Conservation (phyloP, 2,329 filamentous ascomycete species). For the Aspergillaceae sp. region DNA sequence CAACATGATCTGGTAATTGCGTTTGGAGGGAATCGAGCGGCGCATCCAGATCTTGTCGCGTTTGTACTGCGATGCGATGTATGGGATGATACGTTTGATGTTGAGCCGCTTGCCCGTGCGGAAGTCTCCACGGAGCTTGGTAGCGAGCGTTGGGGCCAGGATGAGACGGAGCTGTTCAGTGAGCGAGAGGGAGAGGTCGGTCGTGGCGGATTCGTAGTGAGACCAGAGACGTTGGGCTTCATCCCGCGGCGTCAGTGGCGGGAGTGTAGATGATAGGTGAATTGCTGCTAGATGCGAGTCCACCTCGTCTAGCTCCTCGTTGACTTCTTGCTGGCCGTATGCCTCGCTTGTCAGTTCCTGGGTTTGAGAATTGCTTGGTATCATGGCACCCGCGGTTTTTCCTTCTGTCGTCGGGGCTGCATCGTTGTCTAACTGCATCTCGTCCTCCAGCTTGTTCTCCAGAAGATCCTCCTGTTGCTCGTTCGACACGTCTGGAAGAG, state of each 20-base stretch:
- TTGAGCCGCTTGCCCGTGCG: slow-evolving; percentile 96
- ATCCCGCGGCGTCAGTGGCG: slow-evolving; percentile 39
- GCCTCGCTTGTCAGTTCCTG: slow-evolving; percentile 19
- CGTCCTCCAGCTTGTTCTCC: slow-evolving; percentile 41
- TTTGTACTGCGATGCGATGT: slow-evolving; percentile 97
- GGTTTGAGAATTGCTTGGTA: slow-evolving; percentile 40
- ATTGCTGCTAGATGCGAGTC: slow-evolving; percentile 59
- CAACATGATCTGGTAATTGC: slow-evolving; percentile 93
- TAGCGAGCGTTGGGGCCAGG: slow-evolving; percentile 85
- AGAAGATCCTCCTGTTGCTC: slow-evolving; percentile 27
- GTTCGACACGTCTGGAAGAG: slow-evolving; percentile 47
- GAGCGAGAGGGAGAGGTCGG: slow-evolving; percentile 75
- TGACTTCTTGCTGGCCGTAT: slow-evolving; percentile 35
- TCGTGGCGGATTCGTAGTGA: slow-evolving; percentile 73
- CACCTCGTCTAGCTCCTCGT: slow-evolving; percentile 40
- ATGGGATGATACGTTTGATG: slow-evolving; percentile 98
- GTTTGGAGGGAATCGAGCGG: slow-evolving; percentile 79
- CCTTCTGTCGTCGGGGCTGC: slow-evolving; percentile 25
- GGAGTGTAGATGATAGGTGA: slow-evolving; percentile 52
- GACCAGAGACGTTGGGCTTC: slow-evolving; percentile 72
- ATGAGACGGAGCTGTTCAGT: slow-evolving; percentile 95
- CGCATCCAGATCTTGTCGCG: slow-evolving; percentile 99
- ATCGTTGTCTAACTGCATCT: slow-evolving; percentile 34
- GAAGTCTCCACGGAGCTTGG: slow-evolving; percentile 93
- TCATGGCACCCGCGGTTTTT: slow-evolving; percentile 42